These are phyloP conservation scores for Aspergillus egyptiacus DNA, from an alignment of 495 filamentous ascomycete species.

Conservation along the genomic window DNA sequence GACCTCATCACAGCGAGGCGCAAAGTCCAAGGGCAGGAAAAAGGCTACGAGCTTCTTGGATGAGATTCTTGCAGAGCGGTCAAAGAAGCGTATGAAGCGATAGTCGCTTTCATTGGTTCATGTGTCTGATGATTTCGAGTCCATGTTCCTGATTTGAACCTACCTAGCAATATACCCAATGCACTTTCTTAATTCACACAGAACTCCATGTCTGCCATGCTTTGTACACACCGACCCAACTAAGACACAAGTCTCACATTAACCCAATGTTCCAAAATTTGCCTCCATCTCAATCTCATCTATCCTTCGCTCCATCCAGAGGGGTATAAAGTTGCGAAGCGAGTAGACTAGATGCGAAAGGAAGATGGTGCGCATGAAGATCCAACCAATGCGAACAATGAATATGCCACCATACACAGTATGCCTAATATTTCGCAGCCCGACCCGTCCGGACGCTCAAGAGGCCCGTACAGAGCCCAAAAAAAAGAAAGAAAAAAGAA, in stretches of 20 bases:
- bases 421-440: not conserved
- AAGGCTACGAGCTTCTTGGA: conserved; percentile 47
- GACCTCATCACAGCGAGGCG: conserved; percentile 13
- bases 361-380: too few relatives aligned
- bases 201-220: not conserved
- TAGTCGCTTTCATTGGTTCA: conserved; percentile 13
- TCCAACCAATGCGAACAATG: too few relatives aligned
- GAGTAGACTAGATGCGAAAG: too few relatives aligned
- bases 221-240: conserved; percentile 7
- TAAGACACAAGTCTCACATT: conserved; percentile 10
- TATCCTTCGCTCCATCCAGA: conserved; percentile 23
- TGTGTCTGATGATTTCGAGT: too few relatives aligned
- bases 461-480: not conserved
- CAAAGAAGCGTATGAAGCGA: conserved; percentile 52
- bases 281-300: conserved; percentile 9
- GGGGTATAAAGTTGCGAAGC: conserved; percentile 35
- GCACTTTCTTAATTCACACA: not conserved
- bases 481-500: not conserved
- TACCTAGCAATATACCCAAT: conserved; percentile 18
- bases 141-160: too few relatives aligned
- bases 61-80: conserved; percentile 44
- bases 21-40: conserved; percentile 25
- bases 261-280: conserved; percentile 14
- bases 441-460: not conserved
- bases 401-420: conserved; percentile 1